Evolutionary conservation across 345 rosid genomes (phyloP).

Genomic region (Salix purpurea): DNA sequence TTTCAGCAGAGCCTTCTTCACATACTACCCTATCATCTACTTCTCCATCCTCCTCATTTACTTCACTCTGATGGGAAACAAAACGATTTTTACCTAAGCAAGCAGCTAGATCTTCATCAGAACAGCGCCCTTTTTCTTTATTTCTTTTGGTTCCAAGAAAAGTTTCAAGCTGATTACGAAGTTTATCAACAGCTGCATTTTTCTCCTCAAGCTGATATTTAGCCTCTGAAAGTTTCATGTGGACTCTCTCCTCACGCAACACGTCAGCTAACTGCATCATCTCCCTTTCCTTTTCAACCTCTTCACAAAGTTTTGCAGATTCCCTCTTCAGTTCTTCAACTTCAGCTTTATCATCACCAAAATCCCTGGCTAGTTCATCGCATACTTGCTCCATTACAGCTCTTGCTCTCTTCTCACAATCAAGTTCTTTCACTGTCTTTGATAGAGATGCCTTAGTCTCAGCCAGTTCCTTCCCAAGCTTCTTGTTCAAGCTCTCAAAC

Average conservation of each 20-base stretch:
- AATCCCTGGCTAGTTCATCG: slow-evolving; percentile 68
- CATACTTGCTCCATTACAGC: slow-evolving; percentile 75
- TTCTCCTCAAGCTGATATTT: slow-evolving; percentile 77
- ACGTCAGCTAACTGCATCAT: slow-evolving; percentile 70
- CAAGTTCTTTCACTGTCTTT: slow-evolving; percentile 72
- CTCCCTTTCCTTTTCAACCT: slow-evolving; percentile 81
- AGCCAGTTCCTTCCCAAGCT: slow-evolving; percentile 74
- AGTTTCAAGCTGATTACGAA: slow-evolving; percentile 78
- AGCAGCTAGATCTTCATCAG: slow-evolving; percentile 48
- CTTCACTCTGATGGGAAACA: slow-evolving; percentile 40
- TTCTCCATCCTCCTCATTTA: slow-evolving; percentile 53
- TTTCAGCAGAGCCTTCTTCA: slow-evolving; percentile 66
- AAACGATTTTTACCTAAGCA: slow-evolving; percentile 46
- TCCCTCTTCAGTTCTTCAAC: slow-evolving; percentile 64
- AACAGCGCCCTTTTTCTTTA: slow-evolving; percentile 52
- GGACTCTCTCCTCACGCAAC: slow-evolving; percentile 66
- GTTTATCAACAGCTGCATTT: slow-evolving; percentile 71
- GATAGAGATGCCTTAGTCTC: slow-evolving; percentile 67
- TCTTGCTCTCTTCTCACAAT: slow-evolving; percentile 78
- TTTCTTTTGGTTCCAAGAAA: slow-evolving; percentile 60
- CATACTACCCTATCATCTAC: slow-evolving; percentile 51
- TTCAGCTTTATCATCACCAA: slow-evolving; percentile 58
- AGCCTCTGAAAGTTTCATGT: slow-evolving; percentile 74
- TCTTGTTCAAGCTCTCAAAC: slow-evolving; percentile 89
- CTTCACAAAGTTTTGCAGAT: slow-evolving; percentile 54